These are phyloP conservation scores for Ceratobasidium sp. DNA, from an alignment of 1,284 basidiomycete species.

Conservation along the genomic window DNA sequence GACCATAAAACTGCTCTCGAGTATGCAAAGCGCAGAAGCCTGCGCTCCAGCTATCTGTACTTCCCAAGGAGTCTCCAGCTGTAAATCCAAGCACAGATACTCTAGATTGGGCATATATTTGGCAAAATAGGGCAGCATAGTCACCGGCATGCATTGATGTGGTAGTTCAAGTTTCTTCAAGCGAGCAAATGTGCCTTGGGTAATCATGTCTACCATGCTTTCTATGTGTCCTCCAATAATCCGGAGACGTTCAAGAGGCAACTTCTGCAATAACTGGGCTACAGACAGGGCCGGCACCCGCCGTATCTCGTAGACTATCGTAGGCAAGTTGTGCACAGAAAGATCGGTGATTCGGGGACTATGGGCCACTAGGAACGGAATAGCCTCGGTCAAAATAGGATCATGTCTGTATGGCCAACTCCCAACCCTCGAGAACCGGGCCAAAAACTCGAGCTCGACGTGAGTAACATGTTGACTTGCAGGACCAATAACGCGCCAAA, in stretches of 20 bases:
- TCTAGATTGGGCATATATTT: not conserved
- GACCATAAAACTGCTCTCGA: not conserved
- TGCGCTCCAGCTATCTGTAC: not conserved
- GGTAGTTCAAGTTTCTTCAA: not conserved
- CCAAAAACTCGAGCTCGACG: not conserved
- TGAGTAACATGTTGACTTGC: not conserved
- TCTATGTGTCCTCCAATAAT: not conserved
- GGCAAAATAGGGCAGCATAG: not conserved
- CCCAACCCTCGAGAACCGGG: not conserved
- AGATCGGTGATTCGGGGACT: not conserved
- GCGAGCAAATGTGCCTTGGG: not conserved
- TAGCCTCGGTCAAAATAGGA: not conserved
- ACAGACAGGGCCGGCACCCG: not conserved
- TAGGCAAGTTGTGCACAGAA: not conserved
- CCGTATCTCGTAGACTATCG: not conserved
- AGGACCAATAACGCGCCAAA: not conserved
- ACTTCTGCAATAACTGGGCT: not conserved
- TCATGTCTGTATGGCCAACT: not conserved
- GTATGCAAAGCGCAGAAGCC: not conserved
- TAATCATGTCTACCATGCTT: not conserved
- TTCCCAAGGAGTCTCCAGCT: not conserved
- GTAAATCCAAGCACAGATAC: not conserved
- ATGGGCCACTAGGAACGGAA: not conserved
- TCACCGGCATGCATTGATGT: not conserved
- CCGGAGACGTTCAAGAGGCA: not conserved